Conservation (phyloP, 345 rosid genomes). For the Excoecaria agallocha region DNA sequence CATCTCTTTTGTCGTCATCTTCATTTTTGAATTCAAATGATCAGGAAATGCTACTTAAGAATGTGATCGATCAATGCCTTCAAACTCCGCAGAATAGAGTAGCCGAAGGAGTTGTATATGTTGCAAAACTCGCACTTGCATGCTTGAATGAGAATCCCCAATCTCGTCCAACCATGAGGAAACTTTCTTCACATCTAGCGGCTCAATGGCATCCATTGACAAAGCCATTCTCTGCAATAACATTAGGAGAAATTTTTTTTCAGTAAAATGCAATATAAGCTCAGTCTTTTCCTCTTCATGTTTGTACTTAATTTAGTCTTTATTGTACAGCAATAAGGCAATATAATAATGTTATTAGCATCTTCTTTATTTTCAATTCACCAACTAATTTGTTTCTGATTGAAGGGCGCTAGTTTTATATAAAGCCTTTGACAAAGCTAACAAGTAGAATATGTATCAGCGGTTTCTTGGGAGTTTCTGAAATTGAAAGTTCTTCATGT, state of each 20-base stretch:
- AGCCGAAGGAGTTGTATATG: not conserved
- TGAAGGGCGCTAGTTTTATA: too few species aligned
- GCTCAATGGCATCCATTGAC: not conserved
- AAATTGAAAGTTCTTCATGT: too few species aligned
- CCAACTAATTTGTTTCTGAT: too few species aligned
- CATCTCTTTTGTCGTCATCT: not conserved
- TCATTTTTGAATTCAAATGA: not conserved
- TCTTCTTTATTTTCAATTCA: too few species aligned
- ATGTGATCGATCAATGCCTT: slow-evolving; percentile 12
- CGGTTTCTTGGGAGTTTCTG: too few species aligned
- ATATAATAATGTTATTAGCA: too few species aligned
- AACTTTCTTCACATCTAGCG: slow-evolving; percentile 1
- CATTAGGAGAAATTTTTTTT: not conserved
- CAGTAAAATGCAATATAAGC: too few species aligned
- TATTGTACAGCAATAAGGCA: too few species aligned
- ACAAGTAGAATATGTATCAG: too few species aligned
- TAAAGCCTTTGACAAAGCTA: too few species aligned
- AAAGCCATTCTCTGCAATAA: slow-evolving; percentile 1
- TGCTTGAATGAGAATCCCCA: slow-evolving; percentile 19
- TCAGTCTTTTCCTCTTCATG: too few species aligned
- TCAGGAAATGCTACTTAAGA: not conserved
- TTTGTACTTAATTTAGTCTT: too few species aligned
- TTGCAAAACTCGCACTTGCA: not conserved
- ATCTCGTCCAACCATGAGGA: slow-evolving; percentile 13
- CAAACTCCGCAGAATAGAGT: not conserved